Conservation (phyloP, 108 stramenopile species). For the Craspedostauros australis region DNA sequence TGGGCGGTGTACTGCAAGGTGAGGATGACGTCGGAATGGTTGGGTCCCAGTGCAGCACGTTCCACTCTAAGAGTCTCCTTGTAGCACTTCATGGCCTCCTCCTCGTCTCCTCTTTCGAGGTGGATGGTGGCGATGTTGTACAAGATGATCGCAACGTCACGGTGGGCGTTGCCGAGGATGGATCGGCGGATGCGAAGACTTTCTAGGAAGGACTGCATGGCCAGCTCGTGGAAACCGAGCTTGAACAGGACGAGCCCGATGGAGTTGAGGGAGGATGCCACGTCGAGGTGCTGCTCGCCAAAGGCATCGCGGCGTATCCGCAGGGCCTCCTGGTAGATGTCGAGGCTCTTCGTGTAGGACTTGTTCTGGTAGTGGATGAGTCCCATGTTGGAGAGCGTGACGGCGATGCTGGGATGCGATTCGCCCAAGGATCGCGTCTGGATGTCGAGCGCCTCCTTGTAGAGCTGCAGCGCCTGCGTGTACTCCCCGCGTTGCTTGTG, state of each 20-base stretch:
- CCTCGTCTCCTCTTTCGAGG: constrained; percentile 44
- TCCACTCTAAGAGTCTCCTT: constrained; percentile 55
- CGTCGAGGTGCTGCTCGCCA: constrained; percentile 45
- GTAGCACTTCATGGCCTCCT: constrained; percentile 52
- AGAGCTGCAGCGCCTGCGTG: constrained; percentile 38
- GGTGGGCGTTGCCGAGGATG: constrained; percentile 34
- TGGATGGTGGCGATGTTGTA: constrained; percentile 63
- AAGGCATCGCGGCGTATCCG: constrained; percentile 40
- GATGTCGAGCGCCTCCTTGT: constrained; percentile 48
- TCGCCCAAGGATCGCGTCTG: constrained; percentile 33
- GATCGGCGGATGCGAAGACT: constrained; percentile 39
- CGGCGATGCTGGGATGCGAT: constrained; percentile 37
- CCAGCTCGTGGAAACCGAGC: constrained; percentile 38
- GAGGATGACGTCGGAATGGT: constrained; percentile 40
- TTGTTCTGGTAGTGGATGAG: constrained; percentile 52
- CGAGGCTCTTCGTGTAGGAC: constrained; percentile 31
- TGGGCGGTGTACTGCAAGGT: constrained; percentile 34
- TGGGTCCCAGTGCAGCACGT: constrained; percentile 29
- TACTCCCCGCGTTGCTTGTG: constrained; percentile 53
- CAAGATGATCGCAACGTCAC: constrained; percentile 56
- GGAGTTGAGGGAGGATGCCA: constrained; percentile 55
- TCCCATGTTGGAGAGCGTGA: constrained; percentile 54
- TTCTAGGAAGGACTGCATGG: constrained; percentile 50
- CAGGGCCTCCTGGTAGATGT: constrained; percentile 47
- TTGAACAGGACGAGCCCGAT: constrained; percentile 62